Base-by-base conservation (phyloP, 352 stramenopile genomes). In the Thalassiosira ordinaria region DNA sequence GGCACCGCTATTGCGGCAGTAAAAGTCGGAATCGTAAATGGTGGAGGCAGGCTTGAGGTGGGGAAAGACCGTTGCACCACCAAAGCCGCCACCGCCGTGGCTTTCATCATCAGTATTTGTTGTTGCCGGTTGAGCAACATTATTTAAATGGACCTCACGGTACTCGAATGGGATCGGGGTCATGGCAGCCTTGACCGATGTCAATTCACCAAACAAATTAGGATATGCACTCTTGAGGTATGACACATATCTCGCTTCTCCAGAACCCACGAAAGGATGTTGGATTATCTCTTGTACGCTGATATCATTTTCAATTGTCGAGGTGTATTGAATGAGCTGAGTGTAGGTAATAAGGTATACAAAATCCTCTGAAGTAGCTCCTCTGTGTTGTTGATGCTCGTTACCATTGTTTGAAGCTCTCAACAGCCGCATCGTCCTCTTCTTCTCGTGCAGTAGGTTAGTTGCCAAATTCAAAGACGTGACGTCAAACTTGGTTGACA, bases 1-100 rank as follows among this genome's bases (percentile, higher is more conserved):
- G n/a, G n/a, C n/a, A n/a, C n/a, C 59, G n/a, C 18, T 62, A 37
- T 70, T 74, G 53, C 65, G 62, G 39, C 65, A 82, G 51, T 71
- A 61, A 22, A 76, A 75, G 51, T 66, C 29, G 22, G 35, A 41
- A 53, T 24, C 39, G 61, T 70, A 70, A 5, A 47, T 14, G 44
- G 14, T 52, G 44, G 14, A 5, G 26, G 6, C 16, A 18, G 3
- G 14, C 44, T 52, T 18, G 22, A 5, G 3, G n/a, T 14, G 1
- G 22, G n/a, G n/a, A n/a, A n/a, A n/a, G n/a, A n/a, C n/a, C n/a
- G n/a, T n/a, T n/a, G n/a, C n/a, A n/a, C n/a, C n/a, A n/a, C n/a
- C n/a, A n/a, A n/a, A n/a, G n/a, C n/a, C n/a, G n/a, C n/a, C n/a
- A n/a, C n/a, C n/a, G n/a, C n/a, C n/a, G n/a, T n/a, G n/a, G n/a